Percentiles rank a stretch among this genome's conserved stretches.
These are phyloP conservation scores for Ruellia speciosa DNA, from an alignment of 305 asterid genomes.

Conservation along the genomic window DNA sequence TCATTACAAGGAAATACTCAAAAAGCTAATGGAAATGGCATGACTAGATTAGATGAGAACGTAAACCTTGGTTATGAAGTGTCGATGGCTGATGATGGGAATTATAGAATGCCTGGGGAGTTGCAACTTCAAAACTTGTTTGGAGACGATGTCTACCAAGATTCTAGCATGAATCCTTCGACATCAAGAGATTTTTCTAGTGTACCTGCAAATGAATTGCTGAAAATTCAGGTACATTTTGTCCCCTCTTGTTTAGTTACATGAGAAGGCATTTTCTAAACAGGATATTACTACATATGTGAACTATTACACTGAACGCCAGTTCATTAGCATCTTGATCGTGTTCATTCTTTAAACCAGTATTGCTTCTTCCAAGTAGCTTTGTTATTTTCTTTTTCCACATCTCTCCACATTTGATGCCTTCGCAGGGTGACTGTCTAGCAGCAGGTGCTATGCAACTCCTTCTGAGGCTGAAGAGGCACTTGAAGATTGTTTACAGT, in stretches of 20 bases:
- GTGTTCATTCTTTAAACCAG: too few species aligned
- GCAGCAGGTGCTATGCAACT: conserved; percentile 89
- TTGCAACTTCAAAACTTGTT: conserved; percentile 29
- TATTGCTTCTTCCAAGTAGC: not conserved
- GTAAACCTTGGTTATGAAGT: conserved; percentile 25
- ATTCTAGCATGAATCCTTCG: conserved; percentile 29
- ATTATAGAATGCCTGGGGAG: conserved; percentile 33
- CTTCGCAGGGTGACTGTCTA: conserved; percentile 65
- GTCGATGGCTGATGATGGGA: conserved; percentile 24
- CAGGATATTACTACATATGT: not conserved
- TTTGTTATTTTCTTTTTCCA: not conserved
- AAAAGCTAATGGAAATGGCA: conserved; percentile 41
- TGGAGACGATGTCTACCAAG: conserved; percentile 31
- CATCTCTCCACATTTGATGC: conserved; percentile 6
- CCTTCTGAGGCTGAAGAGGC: conserved; percentile 89
- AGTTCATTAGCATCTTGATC: too few species aligned
- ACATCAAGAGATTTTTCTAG: conserved; percentile 33
- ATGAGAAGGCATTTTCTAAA: not conserved
- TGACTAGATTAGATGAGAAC: conserved; percentile 29
- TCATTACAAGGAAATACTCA: conserved; percentile 44
- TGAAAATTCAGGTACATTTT: conserved; percentile 60
- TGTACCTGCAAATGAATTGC: conserved; percentile 44
- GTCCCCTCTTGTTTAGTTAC: conserved; percentile 7
- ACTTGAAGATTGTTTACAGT: conserved; percentile 78
- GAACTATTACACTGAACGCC: too few species aligned